Evolutionary conservation across 805 yeast genomes (phyloP).

Genomic region (Candida easanensis): DNA sequence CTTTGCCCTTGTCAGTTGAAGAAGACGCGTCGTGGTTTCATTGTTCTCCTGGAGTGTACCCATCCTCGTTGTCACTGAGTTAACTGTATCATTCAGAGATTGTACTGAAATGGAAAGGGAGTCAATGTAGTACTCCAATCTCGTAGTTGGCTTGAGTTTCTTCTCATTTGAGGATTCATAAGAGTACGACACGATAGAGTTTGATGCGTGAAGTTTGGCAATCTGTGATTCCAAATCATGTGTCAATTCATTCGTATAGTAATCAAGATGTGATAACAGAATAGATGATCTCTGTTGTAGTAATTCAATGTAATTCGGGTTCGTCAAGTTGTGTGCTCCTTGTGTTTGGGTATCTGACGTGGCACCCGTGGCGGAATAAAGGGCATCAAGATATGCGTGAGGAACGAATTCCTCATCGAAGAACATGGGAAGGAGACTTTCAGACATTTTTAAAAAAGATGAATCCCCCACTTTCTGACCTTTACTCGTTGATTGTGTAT

Average conservation of each 20-base stretch:
- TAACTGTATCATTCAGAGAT: constrained; percentile 50
- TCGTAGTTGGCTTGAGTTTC: constrained; percentile 43
- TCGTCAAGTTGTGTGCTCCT: constrained; percentile 22
- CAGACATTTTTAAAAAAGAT: constrained; percentile 11
- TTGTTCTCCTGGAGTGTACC: constrained; percentile 27
- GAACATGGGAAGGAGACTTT: constrained; percentile 59
- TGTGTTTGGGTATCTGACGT: constrained; percentile 25
- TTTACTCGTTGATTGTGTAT: too few relatives aligned
- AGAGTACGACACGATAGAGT: constrained; percentile 47
- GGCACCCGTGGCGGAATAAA: constrained; percentile 33
- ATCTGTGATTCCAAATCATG: constrained; percentile 51
- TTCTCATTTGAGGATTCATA: constrained; percentile 26
- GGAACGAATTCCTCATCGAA: constrained; percentile 66
- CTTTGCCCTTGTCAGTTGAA: constrained; percentile 43
- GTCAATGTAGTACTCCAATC: constrained; percentile 65
- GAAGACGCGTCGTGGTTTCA: constrained; percentile 35
- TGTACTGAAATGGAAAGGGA: constrained; percentile 56
- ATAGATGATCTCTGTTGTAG: constrained; percentile 48
- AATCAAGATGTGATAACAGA: constrained; percentile 58
- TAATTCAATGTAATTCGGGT: constrained; percentile 32
- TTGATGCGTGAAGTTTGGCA: constrained; percentile 44
- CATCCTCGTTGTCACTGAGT: constrained; percentile 25
- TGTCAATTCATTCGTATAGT: constrained; percentile 57
- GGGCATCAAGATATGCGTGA: constrained; percentile 60
- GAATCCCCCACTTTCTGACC: too few relatives aligned